A percentile compares a stretch with the other conserved stretches of the same genome.
Conservation (phyloP, 2,329 filamentous ascomycete genomes). For the Penicillium capsulatum region DNA sequence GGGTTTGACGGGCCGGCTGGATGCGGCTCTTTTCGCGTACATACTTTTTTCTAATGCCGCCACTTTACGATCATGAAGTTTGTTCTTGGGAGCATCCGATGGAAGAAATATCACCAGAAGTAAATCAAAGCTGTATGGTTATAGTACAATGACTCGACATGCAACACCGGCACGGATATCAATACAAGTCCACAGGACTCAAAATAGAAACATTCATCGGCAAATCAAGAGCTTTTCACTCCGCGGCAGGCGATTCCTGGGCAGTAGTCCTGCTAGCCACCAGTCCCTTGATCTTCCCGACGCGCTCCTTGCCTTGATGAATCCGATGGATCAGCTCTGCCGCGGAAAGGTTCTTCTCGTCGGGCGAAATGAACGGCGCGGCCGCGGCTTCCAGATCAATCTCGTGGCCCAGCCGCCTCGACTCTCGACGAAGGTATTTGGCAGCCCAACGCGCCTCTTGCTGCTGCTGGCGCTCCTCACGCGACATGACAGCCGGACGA, state of each 20-base stretch:
- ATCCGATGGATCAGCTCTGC: slow-evolving; percentile 28
- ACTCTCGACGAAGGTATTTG: slow-evolving; percentile 32
- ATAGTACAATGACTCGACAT: slow-evolving; percentile 23
- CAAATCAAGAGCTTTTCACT: slow-evolving; percentile 3
- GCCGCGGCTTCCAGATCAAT: slow-evolving; percentile 22
- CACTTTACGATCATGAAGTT: slow-evolving; percentile 1
- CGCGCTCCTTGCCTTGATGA: slow-evolving; percentile 18
- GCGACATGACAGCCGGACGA: slow-evolving; percentile 35
- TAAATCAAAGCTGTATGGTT: slow-evolving; percentile 17
- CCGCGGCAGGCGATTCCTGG: background rate
- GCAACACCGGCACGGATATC: slow-evolving; percentile 14
- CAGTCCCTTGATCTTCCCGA: slow-evolving; percentile 24
- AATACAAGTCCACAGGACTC: slow-evolving; percentile 8
- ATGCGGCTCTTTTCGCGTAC: slow-evolving; percentile 13
- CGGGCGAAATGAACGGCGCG: slow-evolving; percentile 22
- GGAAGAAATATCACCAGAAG: background rate
- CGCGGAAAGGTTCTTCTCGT: slow-evolving; percentile 7
- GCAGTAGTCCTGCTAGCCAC: slow-evolving; percentile 23
- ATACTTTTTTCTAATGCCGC: slow-evolving; percentile 17
- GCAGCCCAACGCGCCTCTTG: slow-evolving; percentile 28
- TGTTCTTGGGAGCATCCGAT: too few relatives aligned
- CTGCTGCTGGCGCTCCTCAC: slow-evolving; percentile 34
- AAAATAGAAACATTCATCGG: slow-evolving; percentile 1
- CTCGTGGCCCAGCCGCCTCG: slow-evolving; percentile 19
- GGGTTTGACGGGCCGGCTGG: slow-evolving; percentile 3